A percentile compares a stretch with the other conserved stretches of the same genome.
Evolutionary conservation across 2,329 filamentous ascomycete species (phyloP).

Genomic region (Volutella citrinella): DNA sequence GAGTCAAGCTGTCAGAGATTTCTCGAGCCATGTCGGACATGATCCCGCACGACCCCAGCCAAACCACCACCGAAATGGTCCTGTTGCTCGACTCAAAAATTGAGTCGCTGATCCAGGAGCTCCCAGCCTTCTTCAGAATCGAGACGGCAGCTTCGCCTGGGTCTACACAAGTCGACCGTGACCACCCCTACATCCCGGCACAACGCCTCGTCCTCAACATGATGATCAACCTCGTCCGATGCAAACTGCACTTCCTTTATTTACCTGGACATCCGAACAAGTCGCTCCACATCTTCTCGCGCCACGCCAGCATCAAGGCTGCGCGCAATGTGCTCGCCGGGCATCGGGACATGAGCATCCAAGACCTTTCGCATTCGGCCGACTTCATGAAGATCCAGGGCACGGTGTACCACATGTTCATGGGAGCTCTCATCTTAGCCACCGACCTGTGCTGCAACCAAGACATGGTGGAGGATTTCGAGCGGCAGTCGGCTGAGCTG

Average conservation of each 20-base stretch:
- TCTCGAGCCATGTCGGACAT: constrained; percentile 1
- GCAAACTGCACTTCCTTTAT: background rate
- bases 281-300: background rate
- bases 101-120: background rate
- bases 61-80: background rate
- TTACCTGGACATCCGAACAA: background rate
- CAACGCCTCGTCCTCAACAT: background rate
- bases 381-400: constrained; percentile 2
- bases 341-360: background rate
- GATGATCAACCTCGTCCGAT: background rate
- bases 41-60: background rate
- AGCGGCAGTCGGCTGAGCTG: too few species aligned
- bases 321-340: background rate
- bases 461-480: too few species aligned
- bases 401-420: background rate
- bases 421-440: background rate
- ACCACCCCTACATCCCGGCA: background rate
- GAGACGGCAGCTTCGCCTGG: background rate
- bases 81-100: background rate
- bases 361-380: background rate
- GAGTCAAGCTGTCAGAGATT: background rate
- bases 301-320: background rate
- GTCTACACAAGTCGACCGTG: background rate
- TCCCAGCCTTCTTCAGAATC: background rate
- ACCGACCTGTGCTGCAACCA: background rate